Evolutionary conservation across 345 rosid species (phyloP), one percentile per base, ranked within the genome.

Genomic region (Chamaenerion angustifolium): DNA sequence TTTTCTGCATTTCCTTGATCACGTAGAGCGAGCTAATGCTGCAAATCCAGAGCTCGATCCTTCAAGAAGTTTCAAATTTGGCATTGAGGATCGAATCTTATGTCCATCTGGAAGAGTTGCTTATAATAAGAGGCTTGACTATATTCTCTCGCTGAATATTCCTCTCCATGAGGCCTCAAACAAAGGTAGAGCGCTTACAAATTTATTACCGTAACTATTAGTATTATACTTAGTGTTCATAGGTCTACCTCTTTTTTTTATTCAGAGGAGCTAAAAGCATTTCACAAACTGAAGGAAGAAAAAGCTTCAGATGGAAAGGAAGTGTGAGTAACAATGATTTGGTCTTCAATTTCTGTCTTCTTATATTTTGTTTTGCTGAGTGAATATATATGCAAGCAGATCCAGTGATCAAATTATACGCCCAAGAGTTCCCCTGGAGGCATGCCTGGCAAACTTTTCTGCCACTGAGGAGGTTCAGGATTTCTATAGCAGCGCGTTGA

Each of bases 91-190:
- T 51, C 89, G 94, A 31, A 76, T 88, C 43, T 64, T 68, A 61
- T 93, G 96, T 75, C 64, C 92, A 52, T 88, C 96, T 42, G 99
- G 96, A 58, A 93, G 77, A 75, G 99, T 93, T 65, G 71, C 86
- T 18, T 88, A 80, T 52, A 88, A 76, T 67, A 85, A 62, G 73
- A 88, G 99, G 81, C 75, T 72, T 56, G 99, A 93, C 64, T 77
- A 79, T 66, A 82, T 81, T 74, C 94, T 93, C 51, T 82, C 96
- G 57, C 64, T 93, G 83, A 85, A 76, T 74, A 82, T 93, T 64
- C 99, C 99, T 0, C 62, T 93, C 67, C 73, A 88, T 62, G 95
- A 77, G 64, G 94, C 96, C 54, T 77, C 79, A 40, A 93, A 88
- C 59, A 88, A 80, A 75, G 92, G 99, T 82, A 53, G 14, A 17